Base-by-base conservation (phyloP, 805 yeast genomes). In the Kregervanrija pseudodelftensis region DNA sequence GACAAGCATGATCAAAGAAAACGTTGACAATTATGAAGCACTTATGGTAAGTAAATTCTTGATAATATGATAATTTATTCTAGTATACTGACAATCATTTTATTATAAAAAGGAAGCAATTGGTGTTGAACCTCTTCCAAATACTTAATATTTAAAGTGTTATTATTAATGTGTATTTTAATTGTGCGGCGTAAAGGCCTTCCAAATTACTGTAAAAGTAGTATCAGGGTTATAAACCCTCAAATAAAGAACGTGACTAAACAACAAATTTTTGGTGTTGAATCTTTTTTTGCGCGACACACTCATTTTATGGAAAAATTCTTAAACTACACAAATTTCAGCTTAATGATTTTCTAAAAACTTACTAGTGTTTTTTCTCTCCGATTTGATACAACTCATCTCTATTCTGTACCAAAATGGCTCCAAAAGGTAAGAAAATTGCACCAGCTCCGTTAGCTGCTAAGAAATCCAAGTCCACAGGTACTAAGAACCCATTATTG, bases 401-500 rank as follows among this genome's bases (percentile, higher is more conserved):
- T 22, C 28, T 22, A 22, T 22, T 22, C 28, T 22, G 28, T 22
- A 22, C 28, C 30, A 37, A 36, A 14, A 37, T 37, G 40, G 40
- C 40, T 30, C 40, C 40, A 37, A 37, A 37, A 30, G 40, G 40
- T 37, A 37, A 37, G n/a, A 11, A 87, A 81, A 95, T 88, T 66
- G 97, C 96, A 66, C 95, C 97, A 79, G 91, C 97, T 71, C 99
- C 99, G 73, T 83, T 89, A 70, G 89, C 96, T 68, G 67, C 86
- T 61, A 79, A 85, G 74, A 65, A 76, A 54, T 64, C 74, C 57
- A 70, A 76, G 62, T 65, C 76, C 30, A 62, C 63, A 61, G 72
- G 60, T 51, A 48, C 71, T 35, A 75, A 77, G 76, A 88, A 87
- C 80, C 96, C 96, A 63, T 77, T 90, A 69, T 72, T 87, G 66